Base-by-base conservation (phyloP, 108 stramenopile genomes). In the Nitzschia inconspicua region DNA sequence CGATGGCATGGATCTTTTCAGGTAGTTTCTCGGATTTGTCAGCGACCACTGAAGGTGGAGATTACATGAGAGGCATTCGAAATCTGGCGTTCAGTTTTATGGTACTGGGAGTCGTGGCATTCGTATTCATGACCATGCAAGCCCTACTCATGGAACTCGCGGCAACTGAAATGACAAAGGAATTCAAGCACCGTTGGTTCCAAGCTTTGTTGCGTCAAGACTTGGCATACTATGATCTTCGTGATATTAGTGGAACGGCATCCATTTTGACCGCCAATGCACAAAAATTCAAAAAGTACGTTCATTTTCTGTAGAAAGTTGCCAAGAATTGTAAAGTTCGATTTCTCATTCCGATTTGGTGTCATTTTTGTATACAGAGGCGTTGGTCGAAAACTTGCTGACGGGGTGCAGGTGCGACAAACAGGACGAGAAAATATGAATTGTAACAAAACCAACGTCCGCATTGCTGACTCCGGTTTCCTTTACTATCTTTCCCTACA, bases 151-250 rank as follows among this genome's bases (percentile, higher is more conserved):
- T 77, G 42, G 80, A 82, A 57, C 66, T 49, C 16, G 72, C 66
- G n/a, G 75, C 80, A 7, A 20, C 50, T 2, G 72, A 73, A 16
- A 77, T 73, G 72, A 70, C 80, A 3, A 26, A 47, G 3, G 60
- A 47, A 8, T 20, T 77, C 22, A 73, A 82, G 37, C 49, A 11
- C 6, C 13, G 59, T 20, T 82, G 80, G 80, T 77, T 85, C 47
- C 47, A 48, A 9, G 74, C 84, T 2, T 54, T 85, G 10, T 50
- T 85, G n/a, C 47, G 75, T 19, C 73, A 80, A 44, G 84, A 85
- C 44, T 73, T 85, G 69, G 76, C 79, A 19, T 85, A 78, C 54
- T 78, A 48, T 64, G 83, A 85, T 52, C 27, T 70, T 25, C 49
- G 49, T 13, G 79, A 85, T 55, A 65, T 79, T 13, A 47, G 68